Evolutionary conservation across 2,329 filamentous ascomycete genomes (phyloP), one percentile per base, ranked within the genome.

Genomic region (Alternaria arbusti): DNA sequence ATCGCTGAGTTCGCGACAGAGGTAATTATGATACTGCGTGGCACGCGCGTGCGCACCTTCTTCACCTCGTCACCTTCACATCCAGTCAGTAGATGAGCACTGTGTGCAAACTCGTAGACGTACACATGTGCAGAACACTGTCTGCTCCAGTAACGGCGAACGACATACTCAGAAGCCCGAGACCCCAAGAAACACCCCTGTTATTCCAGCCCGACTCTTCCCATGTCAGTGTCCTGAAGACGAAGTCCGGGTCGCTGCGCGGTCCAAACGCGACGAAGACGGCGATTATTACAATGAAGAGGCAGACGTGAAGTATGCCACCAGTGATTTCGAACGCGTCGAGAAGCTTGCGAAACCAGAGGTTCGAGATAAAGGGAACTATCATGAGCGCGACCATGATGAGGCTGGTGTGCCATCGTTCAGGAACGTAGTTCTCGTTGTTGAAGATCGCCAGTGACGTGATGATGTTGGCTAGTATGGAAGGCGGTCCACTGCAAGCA

Each of bases 401-500:
- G 3, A 86, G 74, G 3, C 84, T 86, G 2, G 78, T 82, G 52
- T 87, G 85, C 83, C 84, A 87, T 22, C 76, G 68, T 57, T 83
- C 57, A 1, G 75, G 68, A 1, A 71, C 61, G 60, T 84, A 84
- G 2, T 63, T 63, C 3, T 70, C 63, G 30, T 83, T 68, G 47
- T 81, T 83, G 51, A 85, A 74, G 6, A 75, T 70, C 3, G 70
- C 69, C 9, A 78, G 64, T 13, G 71, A 72, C 6, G 71, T 69
- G 46, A 76, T 70, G 47, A 74, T 63, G 20, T 73, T 73, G 1
- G 73, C 66, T 12, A 71, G 47, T 3, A 77, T 68, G 20, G 74
- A 78, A 8, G 71, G 69, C 5, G 67, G 78, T 12, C 67, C 68
- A 11, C 66, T 67, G 44, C 70, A 70, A 5, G 76, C 76, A 70